These are phyloP conservation scores for Sesbania bispinosa DNA, from an alignment of 306 rosid species.

Conservation along the genomic window DNA sequence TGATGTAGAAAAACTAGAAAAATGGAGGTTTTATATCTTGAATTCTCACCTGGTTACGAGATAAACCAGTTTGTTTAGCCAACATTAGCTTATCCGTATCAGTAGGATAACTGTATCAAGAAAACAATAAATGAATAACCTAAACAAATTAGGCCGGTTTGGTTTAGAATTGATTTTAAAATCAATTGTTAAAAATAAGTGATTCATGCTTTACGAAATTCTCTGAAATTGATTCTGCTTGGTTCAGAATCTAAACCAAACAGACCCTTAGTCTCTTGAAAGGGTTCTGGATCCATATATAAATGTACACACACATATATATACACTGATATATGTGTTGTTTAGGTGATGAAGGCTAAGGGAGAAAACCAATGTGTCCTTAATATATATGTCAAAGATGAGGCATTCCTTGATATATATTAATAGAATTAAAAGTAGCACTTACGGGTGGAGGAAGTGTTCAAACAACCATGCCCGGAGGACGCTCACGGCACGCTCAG, in stretches of 20 bases:
- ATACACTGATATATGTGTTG: background rate
- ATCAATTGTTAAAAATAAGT: too few species aligned
- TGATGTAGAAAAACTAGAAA: background rate
- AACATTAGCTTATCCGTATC: slow-evolving; percentile 78
- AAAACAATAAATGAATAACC: background rate
- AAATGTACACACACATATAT: background rate
- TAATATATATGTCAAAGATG: background rate
- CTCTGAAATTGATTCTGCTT: too few species aligned
- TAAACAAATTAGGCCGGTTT: too few species aligned
- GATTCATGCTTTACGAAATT: too few species aligned
- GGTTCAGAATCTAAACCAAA: too few species aligned
- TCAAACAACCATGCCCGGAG: slow-evolving; percentile 89
- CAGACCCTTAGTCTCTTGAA: background rate
- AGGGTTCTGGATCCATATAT: background rate
- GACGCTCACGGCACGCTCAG: slow-evolving; percentile 75
- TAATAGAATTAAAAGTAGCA: background rate
- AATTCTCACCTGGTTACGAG: slow-evolving; percentile 71
- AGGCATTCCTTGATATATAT: background rate
- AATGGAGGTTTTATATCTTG: background rate
- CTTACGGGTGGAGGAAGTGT: slow-evolving; percentile 93
- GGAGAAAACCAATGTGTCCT: background rate
- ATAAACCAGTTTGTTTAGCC: slow-evolving; percentile 90
- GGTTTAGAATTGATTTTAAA: too few species aligned
- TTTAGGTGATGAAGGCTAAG: background rate
- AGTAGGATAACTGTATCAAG: slow-evolving; percentile 66